Base-by-base conservation (phyloP, 495 filamentous ascomycete species). In the Chaetomidium leptoderma region DNA sequence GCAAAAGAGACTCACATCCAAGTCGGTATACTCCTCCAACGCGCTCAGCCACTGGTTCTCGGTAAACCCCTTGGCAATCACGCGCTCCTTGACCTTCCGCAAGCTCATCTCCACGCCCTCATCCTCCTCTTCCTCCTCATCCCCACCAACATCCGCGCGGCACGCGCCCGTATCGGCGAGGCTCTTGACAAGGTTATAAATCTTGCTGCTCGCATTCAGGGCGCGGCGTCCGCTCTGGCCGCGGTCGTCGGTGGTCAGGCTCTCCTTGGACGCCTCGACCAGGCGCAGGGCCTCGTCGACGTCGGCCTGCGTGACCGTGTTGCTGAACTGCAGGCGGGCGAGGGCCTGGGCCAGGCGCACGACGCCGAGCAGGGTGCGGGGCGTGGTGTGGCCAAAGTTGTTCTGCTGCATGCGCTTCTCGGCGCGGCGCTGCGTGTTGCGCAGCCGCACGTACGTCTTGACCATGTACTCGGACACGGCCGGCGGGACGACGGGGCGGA, bases 11-110 rank as follows among this genome's bases (percentile, higher is more conserved):
- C 91, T 87, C 74, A 98, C 93, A 76, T 92, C 86, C 53, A 95
- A 67, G 58, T 83, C 77, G 7, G 88, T 84, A 73, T 98, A 98
- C 76, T 97, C 93, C 53, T 92, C 86, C 63, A 98, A 79, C 36
- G 91, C 87, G 60, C 81, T 81, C 49, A 85, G 79, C 72, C 96
- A 88, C 69, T 97, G 91, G 74, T 96, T 88, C 62, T 90, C 87
- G 5, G 95, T 97, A 65, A 97, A 98, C 9, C 95, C 95, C 80
- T 95, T 97, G 27, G 90, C 93, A 61, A 97, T 78, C 27, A 97
- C 90, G 40, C 93, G 70, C 67, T 97, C 91, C 63, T 90, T 80
- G 35, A 98, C 88, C 69, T 87, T 87, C 59, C 86, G 78, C 78
- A 98, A 79, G 72, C 86, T 92, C 60, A 98, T 70, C 72, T 95